Percentiles rank a stretch among this genome's conserved stretches.
Conservation (phyloP, 2,329 filamentous ascomycete genomes). For the Epichloe typhina region DNA sequence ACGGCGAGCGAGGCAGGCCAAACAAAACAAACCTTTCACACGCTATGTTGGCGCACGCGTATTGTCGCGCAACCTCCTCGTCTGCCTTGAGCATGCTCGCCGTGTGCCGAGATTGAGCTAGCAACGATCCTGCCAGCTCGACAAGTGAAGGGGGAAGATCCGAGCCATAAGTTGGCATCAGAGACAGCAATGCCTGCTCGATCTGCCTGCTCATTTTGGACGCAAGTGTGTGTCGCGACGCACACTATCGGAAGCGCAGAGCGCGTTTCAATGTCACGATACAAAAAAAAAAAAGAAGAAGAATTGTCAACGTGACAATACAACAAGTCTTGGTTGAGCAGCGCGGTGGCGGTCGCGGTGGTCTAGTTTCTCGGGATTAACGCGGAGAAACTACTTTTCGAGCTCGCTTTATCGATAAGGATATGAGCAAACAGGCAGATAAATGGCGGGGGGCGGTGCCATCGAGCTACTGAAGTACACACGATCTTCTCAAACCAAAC, state of each 20-base stretch:
- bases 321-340: too few species aligned
- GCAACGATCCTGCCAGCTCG: conserved; percentile 56
- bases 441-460: too few species aligned
- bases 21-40: conserved; percentile 54
- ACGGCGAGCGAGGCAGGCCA: background rate
- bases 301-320: too few species aligned
- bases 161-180: conserved; percentile 60
- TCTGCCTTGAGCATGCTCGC: conserved; percentile 69
- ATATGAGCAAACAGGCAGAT: too few species aligned
- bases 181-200: conserved; percentile 57
- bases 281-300: too few species aligned
- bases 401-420: too few species aligned
- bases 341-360: too few species aligned
- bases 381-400: too few species aligned
- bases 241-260: background rate
- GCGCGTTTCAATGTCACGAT: too few species aligned
- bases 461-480: too few species aligned
- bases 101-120: conserved; percentile 67
- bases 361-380: too few species aligned
- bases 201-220: conserved; percentile 56
- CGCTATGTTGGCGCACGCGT: conserved; percentile 78
- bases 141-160: conserved; percentile 56
- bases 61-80: conserved; percentile 75
- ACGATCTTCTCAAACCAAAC: background rate
- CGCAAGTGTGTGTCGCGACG: background rate